Base-by-base conservation (phyloP, 2,329 filamentous ascomycete genomes). In the Talaromyces marneffei region DNA sequence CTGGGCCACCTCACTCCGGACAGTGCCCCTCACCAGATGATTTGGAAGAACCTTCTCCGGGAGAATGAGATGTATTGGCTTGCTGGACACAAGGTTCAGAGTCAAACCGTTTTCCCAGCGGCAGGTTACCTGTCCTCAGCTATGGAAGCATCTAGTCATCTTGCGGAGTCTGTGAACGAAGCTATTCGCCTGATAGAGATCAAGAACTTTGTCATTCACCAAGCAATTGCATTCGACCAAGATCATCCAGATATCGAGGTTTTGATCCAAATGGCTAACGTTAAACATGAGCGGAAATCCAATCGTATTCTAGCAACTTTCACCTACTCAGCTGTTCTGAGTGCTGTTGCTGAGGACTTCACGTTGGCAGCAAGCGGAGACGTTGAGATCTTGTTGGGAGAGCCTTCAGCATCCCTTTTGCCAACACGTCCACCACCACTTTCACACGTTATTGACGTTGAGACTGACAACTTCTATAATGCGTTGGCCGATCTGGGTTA, bases 31-130 rank as follows among this genome's bases (percentile, higher is more conserved):
- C 12, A 23, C 37, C 20, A 46, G 14, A 31, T 25, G 5, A 23
- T 16, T 7, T 61, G 59, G 59, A 31, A 31, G 10, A 48, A 61
- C 29, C 33, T 56, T 25, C n/a, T 72, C 6, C 65, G 61, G 4
- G 23, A 63, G 8, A 46, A 60, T 3, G 68, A 71, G 40, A 52
- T 74, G 9, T 64, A 70, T 2, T 77, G 74, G 75, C 60, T 77
- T 4, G 23, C 18, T 2, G 70, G 70, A 53, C 75, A 77, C 44
- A 64, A 67, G 29, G 60, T 77, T 3, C 72, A 75, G 44, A 66
- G 66, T 1, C 68, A 72, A 50, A 66, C 69, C 7, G 64, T 74
- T 8, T 73, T 72, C 35, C 72, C 72, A 3, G 70, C 67, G 2
- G 67, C 71, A 7, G 72, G 67, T 0, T 74, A 70, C 35, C 55